These are phyloP conservation scores for Phylloporus scabripes DNA, from an alignment of 768 basidiomycete species.

Conservation along the genomic window DNA sequence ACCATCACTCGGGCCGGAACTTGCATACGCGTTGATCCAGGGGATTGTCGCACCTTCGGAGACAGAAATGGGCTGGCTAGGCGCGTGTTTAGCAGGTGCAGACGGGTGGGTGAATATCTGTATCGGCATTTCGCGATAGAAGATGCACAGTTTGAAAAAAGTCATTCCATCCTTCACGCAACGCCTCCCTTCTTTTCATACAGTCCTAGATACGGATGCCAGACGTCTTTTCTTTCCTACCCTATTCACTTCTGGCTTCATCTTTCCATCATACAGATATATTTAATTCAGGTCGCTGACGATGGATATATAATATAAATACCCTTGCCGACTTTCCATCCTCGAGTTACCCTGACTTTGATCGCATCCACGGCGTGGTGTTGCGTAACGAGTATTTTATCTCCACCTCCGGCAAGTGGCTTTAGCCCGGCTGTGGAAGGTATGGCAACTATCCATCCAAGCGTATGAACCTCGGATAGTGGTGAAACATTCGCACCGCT, in stretches of 20 bases:
- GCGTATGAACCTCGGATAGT: neutral
- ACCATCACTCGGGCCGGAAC: conserved; percentile 39
- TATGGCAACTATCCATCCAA: neutral
- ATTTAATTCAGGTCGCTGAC: conserved; percentile 1
- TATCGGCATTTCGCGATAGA: conserved; percentile 48
- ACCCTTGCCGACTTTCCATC: conserved; percentile 1
- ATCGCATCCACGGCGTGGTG: neutral
- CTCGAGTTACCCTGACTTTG: neutral
- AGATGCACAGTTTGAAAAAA: neutral
- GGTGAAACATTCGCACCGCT: neutral
- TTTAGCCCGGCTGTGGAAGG: neutral
- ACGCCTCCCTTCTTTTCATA: neutral
- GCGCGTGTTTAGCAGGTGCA: conserved; percentile 83
- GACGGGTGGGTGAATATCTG: conserved; percentile 96
- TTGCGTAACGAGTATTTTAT: neutral
- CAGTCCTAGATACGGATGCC: conserved; percentile 1
- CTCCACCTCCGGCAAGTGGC: neutral
- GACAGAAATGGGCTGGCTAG: conserved; percentile 92
- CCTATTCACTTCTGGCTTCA: conserved; percentile 2
- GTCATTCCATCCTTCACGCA: neutral
- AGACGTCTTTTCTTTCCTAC: neutral
- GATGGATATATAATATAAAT: conserved; percentile 14
- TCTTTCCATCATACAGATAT: conserved; percentile 9
- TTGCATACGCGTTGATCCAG: conserved; percentile 79
- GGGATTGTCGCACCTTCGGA: conserved; percentile 80